Percentiles rank a stretch among this genome's conserved stretches.
Conservation (phyloP, 1,139 yeast genomes). For the Sugiyamaella novakii region DNA sequence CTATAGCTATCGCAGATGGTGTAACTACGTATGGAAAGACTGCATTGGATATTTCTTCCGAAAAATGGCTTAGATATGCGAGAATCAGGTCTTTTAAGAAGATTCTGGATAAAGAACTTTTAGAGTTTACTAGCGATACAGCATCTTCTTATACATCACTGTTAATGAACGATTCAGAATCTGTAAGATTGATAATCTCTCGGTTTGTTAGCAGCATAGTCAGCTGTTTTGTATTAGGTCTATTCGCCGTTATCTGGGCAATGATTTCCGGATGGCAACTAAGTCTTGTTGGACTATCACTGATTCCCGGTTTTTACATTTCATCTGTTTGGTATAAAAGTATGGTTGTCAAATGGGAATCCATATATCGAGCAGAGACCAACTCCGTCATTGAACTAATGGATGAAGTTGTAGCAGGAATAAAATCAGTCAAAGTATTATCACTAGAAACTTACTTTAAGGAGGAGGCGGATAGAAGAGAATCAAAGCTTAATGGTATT, state of each 20-base stretch:
- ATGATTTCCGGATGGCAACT: conserved; percentile 82
- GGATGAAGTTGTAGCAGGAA: conserved; percentile 61
- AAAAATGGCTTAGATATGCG: conserved; percentile 62
- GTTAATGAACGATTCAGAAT: conserved; percentile 78
- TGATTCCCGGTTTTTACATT: conserved; percentile 62
- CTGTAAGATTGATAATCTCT: conserved; percentile 64
- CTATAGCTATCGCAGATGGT: conserved; percentile 65
- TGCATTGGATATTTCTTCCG: conserved; percentile 61
- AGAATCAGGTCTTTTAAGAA: conserved; percentile 54
- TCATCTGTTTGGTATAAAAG: conserved; percentile 57
- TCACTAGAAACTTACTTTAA: conserved; percentile 55
- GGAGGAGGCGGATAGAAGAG: conserved; percentile 41
- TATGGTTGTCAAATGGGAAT: conserved; percentile 58
- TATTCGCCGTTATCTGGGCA: conserved; percentile 76
- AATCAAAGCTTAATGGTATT: conserved; percentile 31
- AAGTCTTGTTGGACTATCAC: conserved; percentile 74
- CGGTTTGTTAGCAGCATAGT: conserved; percentile 59
- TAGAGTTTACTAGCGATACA: conserved; percentile 51
- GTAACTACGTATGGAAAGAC: conserved; percentile 54
- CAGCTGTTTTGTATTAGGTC: conserved; percentile 56
- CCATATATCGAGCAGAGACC: conserved; percentile 57
- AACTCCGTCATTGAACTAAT: conserved; percentile 54
- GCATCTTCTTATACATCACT: conserved; percentile 61
- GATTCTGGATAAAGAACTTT: conserved; percentile 55
- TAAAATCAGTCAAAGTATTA: conserved; percentile 63